These are phyloP conservation scores for Lagenaria siceraria DNA, from an alignment of 306 rosid species.

Conservation along the genomic window DNA sequence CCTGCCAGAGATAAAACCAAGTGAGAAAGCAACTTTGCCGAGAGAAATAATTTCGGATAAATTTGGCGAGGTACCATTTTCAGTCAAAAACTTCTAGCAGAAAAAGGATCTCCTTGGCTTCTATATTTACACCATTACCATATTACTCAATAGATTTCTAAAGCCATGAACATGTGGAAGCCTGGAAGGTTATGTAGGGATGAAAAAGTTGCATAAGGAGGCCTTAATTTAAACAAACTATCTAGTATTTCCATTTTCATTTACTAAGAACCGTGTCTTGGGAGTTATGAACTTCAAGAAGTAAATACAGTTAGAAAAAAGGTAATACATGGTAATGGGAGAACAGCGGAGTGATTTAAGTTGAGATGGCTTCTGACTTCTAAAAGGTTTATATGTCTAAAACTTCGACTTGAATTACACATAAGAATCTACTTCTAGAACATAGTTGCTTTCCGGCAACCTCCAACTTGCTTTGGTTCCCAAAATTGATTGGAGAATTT, in stretches of 20 bases:
- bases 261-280: background rate
- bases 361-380: background rate
- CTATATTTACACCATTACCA: background rate
- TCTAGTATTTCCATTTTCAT: background rate
- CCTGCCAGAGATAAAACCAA: slow-evolving; percentile 39
- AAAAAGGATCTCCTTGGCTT: no score
- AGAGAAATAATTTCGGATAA: background rate
- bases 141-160: background rate
- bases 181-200: background rate
- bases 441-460: background rate
- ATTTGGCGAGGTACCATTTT: background rate
- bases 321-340: background rate
- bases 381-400: background rate
- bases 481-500: background rate
- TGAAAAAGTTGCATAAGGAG: background rate
- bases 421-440: background rate
- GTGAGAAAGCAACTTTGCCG: background rate
- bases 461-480: background rate
- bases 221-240: background rate
- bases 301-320: background rate
- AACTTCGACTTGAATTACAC: background rate
- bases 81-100: background rate
- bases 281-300: background rate
- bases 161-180: background rate
- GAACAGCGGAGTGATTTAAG: background rate